Conservation (phyloP, 148 eudicot species). For the Agrostemma githago region DNA sequence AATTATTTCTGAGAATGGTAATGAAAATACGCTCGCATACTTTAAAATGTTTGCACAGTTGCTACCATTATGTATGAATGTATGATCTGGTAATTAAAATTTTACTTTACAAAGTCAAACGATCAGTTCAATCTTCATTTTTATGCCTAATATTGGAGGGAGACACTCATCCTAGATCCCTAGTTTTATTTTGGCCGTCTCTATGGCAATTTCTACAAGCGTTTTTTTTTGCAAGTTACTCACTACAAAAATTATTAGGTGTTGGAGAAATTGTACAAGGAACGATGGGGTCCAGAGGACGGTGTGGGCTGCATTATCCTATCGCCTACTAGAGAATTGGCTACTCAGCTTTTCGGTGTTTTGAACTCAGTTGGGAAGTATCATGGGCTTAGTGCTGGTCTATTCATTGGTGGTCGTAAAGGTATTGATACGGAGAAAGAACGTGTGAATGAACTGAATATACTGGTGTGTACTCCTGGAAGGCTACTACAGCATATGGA, state of each 20-base stretch:
- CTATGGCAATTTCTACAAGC: neutral
- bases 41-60: neutral
- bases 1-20: neutral
- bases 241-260: conserved; percentile 35
- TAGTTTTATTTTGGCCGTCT: neutral
- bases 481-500: conserved; percentile 97
- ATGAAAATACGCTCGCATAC: neutral
- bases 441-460: conserved; percentile 71
- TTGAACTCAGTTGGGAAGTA: conserved; percentile 69
- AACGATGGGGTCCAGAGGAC: conserved; percentile 84
- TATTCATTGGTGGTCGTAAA: conserved; percentile 91
- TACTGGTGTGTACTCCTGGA: conserved; percentile 91
- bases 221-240: neutral
- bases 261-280: conserved; percentile 70
- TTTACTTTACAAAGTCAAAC: neutral
- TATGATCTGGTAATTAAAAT: neutral
- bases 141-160: conserved; percentile 2
- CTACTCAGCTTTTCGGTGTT: conserved; percentile 73
- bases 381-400: conserved; percentile 89
- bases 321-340: conserved; percentile 92
- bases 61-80: neutral
- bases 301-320: conserved; percentile 91
- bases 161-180: no score
- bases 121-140: neutral
- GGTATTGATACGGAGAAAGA: conserved; percentile 79